A percentile compares a stretch with the other conserved stretches of the same genome.
Conservation (phyloP, 495 filamentous ascomycete species). For the Annulohypoxylon nitens region DNA sequence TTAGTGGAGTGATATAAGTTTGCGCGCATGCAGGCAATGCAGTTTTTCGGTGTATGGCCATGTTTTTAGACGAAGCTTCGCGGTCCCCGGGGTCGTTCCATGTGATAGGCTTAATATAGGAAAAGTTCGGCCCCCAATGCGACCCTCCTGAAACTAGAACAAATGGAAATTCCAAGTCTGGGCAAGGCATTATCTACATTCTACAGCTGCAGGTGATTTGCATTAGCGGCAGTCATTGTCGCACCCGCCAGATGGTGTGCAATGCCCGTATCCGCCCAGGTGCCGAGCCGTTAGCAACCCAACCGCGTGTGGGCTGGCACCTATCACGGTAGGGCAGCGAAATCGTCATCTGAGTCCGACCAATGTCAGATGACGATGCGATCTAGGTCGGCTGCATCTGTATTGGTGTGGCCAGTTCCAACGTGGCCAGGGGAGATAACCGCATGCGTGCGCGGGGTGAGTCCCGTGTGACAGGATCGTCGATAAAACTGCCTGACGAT, state of each 20-base stretch:
- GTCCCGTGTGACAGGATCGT: constrained; percentile 40
- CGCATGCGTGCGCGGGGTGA: constrained; percentile 33
- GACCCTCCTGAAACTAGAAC: constrained; percentile 37
- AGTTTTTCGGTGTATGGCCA: constrained; percentile 42
- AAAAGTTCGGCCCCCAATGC: constrained; percentile 28
- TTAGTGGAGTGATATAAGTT: constrained; percentile 11
- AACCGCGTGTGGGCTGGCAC: constrained; percentile 39
- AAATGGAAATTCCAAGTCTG: constrained; percentile 38
- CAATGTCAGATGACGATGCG: constrained; percentile 48
- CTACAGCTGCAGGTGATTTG: constrained; percentile 36
- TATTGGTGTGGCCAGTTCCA: constrained; percentile 40
- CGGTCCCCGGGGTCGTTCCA: constrained; percentile 23
- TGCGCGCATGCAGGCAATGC: constrained; percentile 28
- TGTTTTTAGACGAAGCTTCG: constrained; percentile 16
- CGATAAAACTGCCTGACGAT: constrained; percentile 46
- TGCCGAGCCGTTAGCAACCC: constrained; percentile 44
- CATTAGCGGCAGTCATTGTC: constrained; percentile 42
- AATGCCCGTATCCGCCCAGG: constrained; percentile 42
- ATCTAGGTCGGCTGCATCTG: constrained; percentile 39
- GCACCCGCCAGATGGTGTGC: constrained; percentile 40
- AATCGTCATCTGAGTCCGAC: constrained; percentile 36
- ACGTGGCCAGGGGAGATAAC: constrained; percentile 34
- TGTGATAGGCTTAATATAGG: constrained; percentile 45
- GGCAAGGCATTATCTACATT: constrained; percentile 36
- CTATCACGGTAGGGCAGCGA: constrained; percentile 40